Evolutionary conservation across 257 asterid genomes (phyloP).

Genomic region (Lycium ferocissimum): DNA sequence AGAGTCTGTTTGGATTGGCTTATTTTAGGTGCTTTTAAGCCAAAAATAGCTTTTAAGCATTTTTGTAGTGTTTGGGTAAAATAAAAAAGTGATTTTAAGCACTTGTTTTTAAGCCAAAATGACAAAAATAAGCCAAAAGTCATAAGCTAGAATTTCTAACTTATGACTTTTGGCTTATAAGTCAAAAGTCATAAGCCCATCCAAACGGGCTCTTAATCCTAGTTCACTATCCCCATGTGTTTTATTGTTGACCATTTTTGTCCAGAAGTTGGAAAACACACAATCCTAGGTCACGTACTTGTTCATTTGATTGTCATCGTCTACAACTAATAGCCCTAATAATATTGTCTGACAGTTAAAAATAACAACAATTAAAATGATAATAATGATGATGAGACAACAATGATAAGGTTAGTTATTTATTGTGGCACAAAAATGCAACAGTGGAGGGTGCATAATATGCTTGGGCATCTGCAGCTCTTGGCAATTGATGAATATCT

Average conservation of each 20-base stretch:
- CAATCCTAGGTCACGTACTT: neutral
- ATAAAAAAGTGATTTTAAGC: no score
- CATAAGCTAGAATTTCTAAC: no score
- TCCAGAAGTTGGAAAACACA: neutral
- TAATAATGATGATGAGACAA: neutral
- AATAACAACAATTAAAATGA: neutral
- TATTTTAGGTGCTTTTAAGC: no score
- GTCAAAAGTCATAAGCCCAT: no score
- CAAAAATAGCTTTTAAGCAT: no score
- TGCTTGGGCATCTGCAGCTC: neutral
- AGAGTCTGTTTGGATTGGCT: no score
- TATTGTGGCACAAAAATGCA: neutral
- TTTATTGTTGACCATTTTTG: neutral
- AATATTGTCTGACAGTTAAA: neutral
- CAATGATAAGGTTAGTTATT: neutral
- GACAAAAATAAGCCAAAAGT: no score
- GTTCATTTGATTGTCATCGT: neutral
- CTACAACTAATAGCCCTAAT: neutral
- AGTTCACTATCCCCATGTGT: neutral
- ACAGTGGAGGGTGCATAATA: neutral
- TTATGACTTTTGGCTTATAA: no score
- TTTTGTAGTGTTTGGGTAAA: no score
- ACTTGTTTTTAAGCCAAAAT: no score
- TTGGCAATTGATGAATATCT: neutral
- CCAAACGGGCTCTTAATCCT: neutral